Percentiles rank a stretch among this genome's conserved stretches.
Conservation (phyloP, 129 eudicot species). For the Pseudognaphalium luteoalbum region DNA sequence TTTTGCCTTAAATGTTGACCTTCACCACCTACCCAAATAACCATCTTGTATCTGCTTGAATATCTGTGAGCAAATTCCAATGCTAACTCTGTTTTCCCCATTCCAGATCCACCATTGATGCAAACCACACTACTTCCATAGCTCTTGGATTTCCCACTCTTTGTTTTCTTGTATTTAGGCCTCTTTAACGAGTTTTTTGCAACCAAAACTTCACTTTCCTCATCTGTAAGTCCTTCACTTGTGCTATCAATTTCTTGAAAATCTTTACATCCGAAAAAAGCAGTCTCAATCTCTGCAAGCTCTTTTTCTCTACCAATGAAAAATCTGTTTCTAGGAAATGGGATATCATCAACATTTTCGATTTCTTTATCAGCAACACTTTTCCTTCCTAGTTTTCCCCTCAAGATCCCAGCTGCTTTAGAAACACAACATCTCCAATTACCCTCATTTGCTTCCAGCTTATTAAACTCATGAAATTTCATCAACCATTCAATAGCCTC, state of each 20-base stretch:
- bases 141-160: constrained; percentile 57
- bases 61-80: constrained; percentile 73
- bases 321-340: constrained; percentile 55
- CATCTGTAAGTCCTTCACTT: constrained; percentile 60
- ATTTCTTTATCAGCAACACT: constrained; percentile 64
- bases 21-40: constrained; percentile 91
- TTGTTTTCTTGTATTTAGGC: constrained; percentile 59
- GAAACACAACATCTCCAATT: constrained; percentile 77
- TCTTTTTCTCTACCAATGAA: constrained; percentile 84
- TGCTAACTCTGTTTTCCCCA: constrained; percentile 87
- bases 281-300: constrained; percentile 57
- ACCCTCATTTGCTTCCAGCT: constrained; percentile 61
- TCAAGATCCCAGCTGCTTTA: constrained; percentile 60
- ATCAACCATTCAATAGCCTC: constrained; percentile 67
- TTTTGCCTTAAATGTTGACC: constrained; percentile 75
- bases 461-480: constrained; percentile 53
- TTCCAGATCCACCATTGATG: constrained; percentile 68
- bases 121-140: constrained; percentile 58
- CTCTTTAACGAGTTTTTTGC: constrained; percentile 55
- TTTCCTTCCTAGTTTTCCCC: constrained; percentile 75
- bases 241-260: constrained; percentile 43
- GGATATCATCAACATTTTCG: constrained; percentile 57
- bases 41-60: constrained; percentile 81
- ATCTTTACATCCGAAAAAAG: constrained; percentile 63
- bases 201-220: constrained; percentile 46